phyloP scores from a whole-genome alignment of 1,139 yeast species.

The Suhomyces chickasaworum region DNA sequence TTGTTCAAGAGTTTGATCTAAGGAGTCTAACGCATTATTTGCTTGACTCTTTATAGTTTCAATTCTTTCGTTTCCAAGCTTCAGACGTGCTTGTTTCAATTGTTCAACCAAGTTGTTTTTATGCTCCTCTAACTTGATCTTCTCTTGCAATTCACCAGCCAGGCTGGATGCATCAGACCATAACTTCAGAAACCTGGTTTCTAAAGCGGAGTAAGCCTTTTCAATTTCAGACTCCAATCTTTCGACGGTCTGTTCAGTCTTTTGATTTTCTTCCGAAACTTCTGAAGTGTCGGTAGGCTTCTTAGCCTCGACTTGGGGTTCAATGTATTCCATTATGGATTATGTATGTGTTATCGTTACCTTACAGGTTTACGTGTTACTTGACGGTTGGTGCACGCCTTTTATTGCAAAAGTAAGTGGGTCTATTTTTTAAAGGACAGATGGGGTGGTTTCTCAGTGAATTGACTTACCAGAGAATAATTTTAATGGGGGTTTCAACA shows the following conservation, averaged over 20 bases:
- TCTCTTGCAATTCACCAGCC: slow-evolving; percentile 36
- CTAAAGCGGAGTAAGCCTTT: slow-evolving; percentile 49
- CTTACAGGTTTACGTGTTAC: not conserved
- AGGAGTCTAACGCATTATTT: slow-evolving; percentile 58
- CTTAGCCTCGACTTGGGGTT: slow-evolving; percentile 30
- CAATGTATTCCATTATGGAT: slow-evolving; percentile 34
- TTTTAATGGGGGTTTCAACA: too few species aligned
- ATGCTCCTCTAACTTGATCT: slow-evolving; percentile 44
- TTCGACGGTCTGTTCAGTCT: slow-evolving; percentile 50
- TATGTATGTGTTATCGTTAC: not conserved
- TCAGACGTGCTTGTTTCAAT: slow-evolving; percentile 33
- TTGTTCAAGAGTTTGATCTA: slow-evolving; percentile 68
- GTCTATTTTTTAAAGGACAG: not conserved
- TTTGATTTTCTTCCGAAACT: slow-evolving; percentile 16
- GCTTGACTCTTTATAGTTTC: slow-evolving; percentile 45
- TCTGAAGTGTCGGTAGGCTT: slow-evolving; percentile 12
- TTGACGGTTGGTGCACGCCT: slow-evolving; percentile 4
- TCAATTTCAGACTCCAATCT: slow-evolving; percentile 57
- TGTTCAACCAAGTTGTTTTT: slow-evolving; percentile 39
- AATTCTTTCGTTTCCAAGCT: slow-evolving; percentile 27
- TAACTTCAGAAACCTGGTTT: slow-evolving; percentile 40
- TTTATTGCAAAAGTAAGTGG: not conserved
- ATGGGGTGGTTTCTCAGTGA: not conserved
- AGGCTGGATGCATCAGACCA: slow-evolving; percentile 41
- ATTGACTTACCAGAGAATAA: not conserved